Percentiles rank a stretch among this genome's conserved stretches.
phyloP scores from a whole-genome alignment of 2,329 filamentous ascomycete genomes.

The Verticillium longisporum region DNA sequence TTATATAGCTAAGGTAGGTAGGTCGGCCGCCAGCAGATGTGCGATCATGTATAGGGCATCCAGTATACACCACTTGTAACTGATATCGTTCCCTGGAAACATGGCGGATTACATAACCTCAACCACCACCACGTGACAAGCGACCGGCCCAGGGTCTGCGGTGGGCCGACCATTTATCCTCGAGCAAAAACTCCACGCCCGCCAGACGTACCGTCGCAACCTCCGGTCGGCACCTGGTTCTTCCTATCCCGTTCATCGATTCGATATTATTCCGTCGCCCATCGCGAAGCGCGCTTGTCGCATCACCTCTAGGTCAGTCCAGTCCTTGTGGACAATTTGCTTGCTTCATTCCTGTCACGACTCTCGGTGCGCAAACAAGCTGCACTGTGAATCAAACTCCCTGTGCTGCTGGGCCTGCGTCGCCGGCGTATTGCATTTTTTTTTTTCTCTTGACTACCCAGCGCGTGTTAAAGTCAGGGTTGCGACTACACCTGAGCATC shows the following conservation, averaged over 20 bases:
- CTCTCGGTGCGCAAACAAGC: not conserved
- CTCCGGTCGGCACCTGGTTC: conserved; percentile 12
- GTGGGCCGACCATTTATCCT: conserved; percentile 1
- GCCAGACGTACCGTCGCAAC: conserved; percentile 5
- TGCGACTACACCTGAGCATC: not conserved
- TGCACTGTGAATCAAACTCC: not conserved
- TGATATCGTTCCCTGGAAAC: too few relatives aligned
- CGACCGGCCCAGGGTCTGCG: not conserved
- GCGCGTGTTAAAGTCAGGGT: not conserved
- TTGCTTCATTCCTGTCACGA: not conserved
- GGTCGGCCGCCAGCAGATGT: too few relatives aligned
- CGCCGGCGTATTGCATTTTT: not conserved
- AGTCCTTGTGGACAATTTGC: not conserved
- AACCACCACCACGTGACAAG: not conserved
- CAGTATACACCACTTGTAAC: too few relatives aligned
- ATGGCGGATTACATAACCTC: too few relatives aligned
- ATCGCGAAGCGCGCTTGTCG: conserved; percentile 9
- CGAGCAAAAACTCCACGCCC: not conserved
- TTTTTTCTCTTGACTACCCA: not conserved
- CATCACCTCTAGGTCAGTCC: conserved; percentile 9
- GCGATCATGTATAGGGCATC: too few relatives aligned
- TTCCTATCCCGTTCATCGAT: conserved; percentile 14
- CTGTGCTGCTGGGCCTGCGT: not conserved
- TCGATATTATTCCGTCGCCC: conserved; percentile 8
- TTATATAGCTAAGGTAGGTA: too few relatives aligned